These are phyloP conservation scores for Pinus albicaulis DNA, from an alignment of 75 land plant genomes.

Conservation along the genomic window DNA sequence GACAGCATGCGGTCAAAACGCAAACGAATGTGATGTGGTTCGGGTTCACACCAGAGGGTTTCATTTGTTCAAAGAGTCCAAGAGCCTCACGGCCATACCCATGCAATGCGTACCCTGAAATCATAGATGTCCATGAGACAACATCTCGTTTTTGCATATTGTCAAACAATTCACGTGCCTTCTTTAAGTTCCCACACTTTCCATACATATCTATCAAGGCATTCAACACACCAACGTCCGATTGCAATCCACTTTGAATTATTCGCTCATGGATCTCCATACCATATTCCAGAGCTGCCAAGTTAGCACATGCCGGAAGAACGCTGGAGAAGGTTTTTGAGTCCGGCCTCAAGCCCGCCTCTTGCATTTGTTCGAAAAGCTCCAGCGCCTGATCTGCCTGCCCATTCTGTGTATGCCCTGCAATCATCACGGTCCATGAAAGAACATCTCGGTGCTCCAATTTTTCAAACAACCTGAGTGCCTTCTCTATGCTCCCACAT, in stretches of 20 bases:
- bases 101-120: slow-evolving; percentile 57
- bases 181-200: slow-evolving; percentile 46
- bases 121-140: slow-evolving; percentile 60
- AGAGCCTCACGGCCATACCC: slow-evolving; percentile 42
- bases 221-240: slow-evolving; percentile 37
- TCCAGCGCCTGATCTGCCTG: slow-evolving; percentile 14
- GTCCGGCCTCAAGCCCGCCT: slow-evolving; percentile 31
- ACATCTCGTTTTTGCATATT: slow-evolving; percentile 39
- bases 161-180: slow-evolving; percentile 29
- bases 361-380: slow-evolving; percentile 35
- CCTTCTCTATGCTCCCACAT: slow-evolving; percentile 42
- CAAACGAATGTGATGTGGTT: slow-evolving; percentile 44
- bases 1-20: slow-evolving; percentile 30
- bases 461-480: slow-evolving; percentile 29
- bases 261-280: slow-evolving; percentile 34
- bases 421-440: slow-evolving; percentile 51
- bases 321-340: slow-evolving; percentile 35
- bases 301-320: slow-evolving; percentile 44
- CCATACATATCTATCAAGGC: slow-evolving; percentile 61
- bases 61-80: slow-evolving; percentile 32
- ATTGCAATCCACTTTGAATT: slow-evolving; percentile 25
- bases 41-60: slow-evolving; percentile 22
- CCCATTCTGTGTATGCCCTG: slow-evolving; percentile 22
- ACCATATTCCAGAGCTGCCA: slow-evolving; percentile 41
- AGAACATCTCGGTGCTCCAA: slow-evolving; percentile 32